Percentiles rank a stretch among this genome's conserved stretches.
These are phyloP conservation scores for Alloteropsis angusta DNA, from an alignment of 202 grass and related monocot genomes.

Conservation along the genomic window DNA sequence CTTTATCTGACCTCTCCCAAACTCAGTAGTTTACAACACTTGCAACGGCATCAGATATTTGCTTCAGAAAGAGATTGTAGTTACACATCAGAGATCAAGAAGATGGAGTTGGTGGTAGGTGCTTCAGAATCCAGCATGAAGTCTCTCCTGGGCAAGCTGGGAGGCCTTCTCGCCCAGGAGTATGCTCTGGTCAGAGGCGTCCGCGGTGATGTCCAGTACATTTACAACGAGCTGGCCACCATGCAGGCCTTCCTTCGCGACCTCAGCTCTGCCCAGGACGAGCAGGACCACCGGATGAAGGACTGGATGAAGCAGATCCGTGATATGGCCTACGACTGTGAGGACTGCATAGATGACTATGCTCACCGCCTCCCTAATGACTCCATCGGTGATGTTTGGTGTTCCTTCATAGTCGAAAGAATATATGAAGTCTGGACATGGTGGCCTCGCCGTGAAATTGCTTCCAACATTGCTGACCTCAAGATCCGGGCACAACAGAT, in stretches of 20 bases:
- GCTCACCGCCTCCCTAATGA: not conserved
- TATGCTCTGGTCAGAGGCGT: constrained; percentile 21
- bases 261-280: not conserved
- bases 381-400: not conserved
- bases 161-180: constrained; percentile 11
- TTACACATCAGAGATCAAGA: too few species aligned
- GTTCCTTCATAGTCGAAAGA: not conserved
- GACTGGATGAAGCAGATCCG: constrained; percentile 41
- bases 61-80: too few species aligned
- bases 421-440: not conserved
- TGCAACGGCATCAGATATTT: too few species aligned
- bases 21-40: too few species aligned
- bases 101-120: constrained; percentile 22
- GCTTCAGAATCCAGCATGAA: not conserved
- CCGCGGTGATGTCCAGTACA: constrained; percentile 26
- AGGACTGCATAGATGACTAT: constrained; percentile 28
- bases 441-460: constrained; percentile 19
- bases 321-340: constrained; percentile 24
- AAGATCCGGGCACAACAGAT: constrained; percentile 20
- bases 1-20: too few species aligned
- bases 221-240: constrained; percentile 11
- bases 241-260: constrained; percentile 30
- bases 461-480: constrained; percentile 10
- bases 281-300: not conserved
- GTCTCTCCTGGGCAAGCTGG: constrained; percentile 8